Evolutionary conservation across 768 basidiomycete species (phyloP), one percentile per base, ranked within the genome.

Genomic region (Macrolepiota dolichaula): DNA sequence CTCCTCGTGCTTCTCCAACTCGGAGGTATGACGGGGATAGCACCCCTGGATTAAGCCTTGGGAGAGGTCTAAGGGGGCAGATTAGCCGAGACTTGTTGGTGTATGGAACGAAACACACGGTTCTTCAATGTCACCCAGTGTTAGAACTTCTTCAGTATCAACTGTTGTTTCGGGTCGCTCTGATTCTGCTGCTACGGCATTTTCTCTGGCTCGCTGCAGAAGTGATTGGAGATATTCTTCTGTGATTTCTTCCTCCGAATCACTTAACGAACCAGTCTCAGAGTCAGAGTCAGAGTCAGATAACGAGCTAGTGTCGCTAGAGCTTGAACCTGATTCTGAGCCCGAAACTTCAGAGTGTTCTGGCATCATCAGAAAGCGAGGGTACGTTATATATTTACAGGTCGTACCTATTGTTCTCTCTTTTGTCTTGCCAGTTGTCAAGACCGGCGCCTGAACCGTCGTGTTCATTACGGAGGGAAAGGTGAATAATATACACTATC

Each of bases 21-120:
- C 77, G 78, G 58, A 94, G 84, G 70, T 92, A 92, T 4, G 86
- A 78, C 15, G 73, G 70, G 6, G 90, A 89, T 11, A 91, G 80
- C 13, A 70, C 67, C 50, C 88, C 87, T 53, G 89, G 85, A 67
- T 92, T 76, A n/a, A 92, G 74, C 10, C 72, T 69, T 2, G 91
- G 91, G 50, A 92, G 69, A 24, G 79, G 78, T 64, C 86, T 88
- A 65, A n/a, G 27, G 44, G 35, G 7, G 5, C 9, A 7, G 49
- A 44, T 64, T 37, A 57, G 55, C 65, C 40, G 55, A 57, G 57
- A 51, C 55, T 37, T 52, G 54, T 22, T 27, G 47, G 11, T 46
- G 44, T 36, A 19, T 29, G 10, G 11, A 52, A 54, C 11, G 32
- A 24, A n/a, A 66, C 73, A 37, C 65, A 84, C 81, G 66, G 69